Base-by-base conservation (phyloP, 768 basidiomycete species). In the Pisolithus sp. region DNA sequence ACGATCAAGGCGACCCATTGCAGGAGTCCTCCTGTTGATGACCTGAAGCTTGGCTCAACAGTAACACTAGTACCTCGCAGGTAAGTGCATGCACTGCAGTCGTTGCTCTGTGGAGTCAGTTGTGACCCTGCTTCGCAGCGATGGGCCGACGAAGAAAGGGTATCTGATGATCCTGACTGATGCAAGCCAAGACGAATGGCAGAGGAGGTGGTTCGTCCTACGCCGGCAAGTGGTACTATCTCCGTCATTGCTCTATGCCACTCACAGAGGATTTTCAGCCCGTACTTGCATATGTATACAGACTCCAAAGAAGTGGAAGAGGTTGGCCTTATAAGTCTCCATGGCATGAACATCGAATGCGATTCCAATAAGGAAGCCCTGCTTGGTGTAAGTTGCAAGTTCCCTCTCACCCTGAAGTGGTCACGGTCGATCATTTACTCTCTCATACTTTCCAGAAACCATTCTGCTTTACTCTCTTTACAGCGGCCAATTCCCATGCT, bases 381-480 rank as follows among this genome's bases (percentile, higher is more conserved):
- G 30, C 78, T 93, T 30, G 91, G 88, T 60, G 93, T 93, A 66
- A 69, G 89, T 55, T 49, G 12, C 20, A 45, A 10, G 17, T 18
- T 48, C 18, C 34, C 5, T 28, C n/a, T n/a, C n/a, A n/a, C n/a
- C n/a, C n/a, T n/a, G n/a, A 5, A 1, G 18, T 24, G 15, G 7
- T 18, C 20, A 26, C 26, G 12, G 26, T 12, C 7, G 40, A 28
- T 34, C 52, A 23, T 50, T 59, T 38, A 57, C 46, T 5, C 15
- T 46, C 7, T 46, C 7, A 52, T 42, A 46, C 49, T 20, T 45
- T 24, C 28, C 63, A 93, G 93, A 89, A 85, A 77, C 82, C 77
- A 31, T 86, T 83, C 67, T 86, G 85, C 13, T 94, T 96, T 69
- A 93, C 90, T 12, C 77, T 96, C 30, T 95, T 94, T 69, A 93